Evolutionary conservation across 2,329 filamentous ascomycete genomes (phyloP), one percentile per base, ranked within the genome.

Genomic region (Thelonectria olida): DNA sequence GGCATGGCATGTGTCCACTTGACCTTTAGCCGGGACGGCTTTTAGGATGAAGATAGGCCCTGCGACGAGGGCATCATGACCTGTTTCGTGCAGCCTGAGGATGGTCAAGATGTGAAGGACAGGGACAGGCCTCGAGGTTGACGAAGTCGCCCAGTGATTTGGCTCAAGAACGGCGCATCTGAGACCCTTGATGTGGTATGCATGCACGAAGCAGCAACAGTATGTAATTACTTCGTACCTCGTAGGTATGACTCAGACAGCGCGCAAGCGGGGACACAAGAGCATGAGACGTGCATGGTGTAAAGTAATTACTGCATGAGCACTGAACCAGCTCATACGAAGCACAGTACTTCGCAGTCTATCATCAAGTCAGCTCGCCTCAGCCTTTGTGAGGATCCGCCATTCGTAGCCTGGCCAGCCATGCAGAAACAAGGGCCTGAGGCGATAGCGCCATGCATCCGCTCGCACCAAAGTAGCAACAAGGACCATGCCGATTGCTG

Each of bases 181-280:
- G 39, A 17, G 22, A 51, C 51, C 41, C 56, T 57, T 34, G 34
- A 61, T 48, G 61, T 58, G 58, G 54, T 53, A 62, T 17, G 52
- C 8, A 6, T 20, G 8, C 36, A 5, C 13, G 15, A n/a, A n/a
- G n/a, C n/a, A n/a, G n/a, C n/a, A n/a, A 31, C 27, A 31, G 27
- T 31, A 31, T 31, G n/a, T n/a, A n/a, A n/a, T n/a, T 31, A 17
- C 36, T 17, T 13, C 8, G n/a, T 20, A 39, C 15, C 9, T 6
- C 17, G 13, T 10, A 20, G 15, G 13, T 54, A 54, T 53, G 61
- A 66, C 63, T 66, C 63, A 66, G 54, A 54, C 41, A 54, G 54
- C 28, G 54, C 28, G 19, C 28, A 7, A 36, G 58, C 54, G 31
- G 60, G 19, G 22, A 28, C 20, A 38, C 45, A 50, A 25, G 41